Evolutionary conservation across 2,329 filamentous ascomycete species (phyloP).

Genomic region (Diplodia sapinea): DNA sequence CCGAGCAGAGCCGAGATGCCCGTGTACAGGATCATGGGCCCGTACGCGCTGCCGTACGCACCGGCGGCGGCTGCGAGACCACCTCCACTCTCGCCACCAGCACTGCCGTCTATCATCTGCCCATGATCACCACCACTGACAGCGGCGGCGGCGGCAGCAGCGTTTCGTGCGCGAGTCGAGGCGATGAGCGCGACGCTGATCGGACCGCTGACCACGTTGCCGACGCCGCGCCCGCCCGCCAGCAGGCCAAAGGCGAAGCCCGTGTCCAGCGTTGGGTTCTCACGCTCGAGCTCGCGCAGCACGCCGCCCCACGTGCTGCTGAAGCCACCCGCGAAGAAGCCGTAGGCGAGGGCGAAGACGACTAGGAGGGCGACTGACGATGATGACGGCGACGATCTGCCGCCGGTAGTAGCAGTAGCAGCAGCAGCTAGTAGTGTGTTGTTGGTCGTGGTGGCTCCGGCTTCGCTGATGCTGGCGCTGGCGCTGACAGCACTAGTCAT

Average conservation of each 20-base stretch:
- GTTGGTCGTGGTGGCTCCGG: not conserved
- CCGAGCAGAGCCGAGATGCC: constrained; percentile 41
- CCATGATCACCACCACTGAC: not conserved
- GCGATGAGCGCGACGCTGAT: constrained; percentile 53
- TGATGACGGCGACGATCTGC: not conserved
- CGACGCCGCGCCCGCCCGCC: constrained; percentile 55
- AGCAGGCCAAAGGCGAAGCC: constrained; percentile 55
- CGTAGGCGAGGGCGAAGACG: constrained; percentile 52
- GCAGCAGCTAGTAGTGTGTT: not conserved
- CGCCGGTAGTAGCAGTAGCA: not conserved
- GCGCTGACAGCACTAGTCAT: not conserved
- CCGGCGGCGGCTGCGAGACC: constrained; percentile 33
- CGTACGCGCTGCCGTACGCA: constrained; percentile 46
- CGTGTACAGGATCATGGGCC: constrained; percentile 46
- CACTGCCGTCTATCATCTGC: constrained; percentile 25
- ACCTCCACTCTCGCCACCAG: constrained; percentile 32
- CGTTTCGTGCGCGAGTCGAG: not conserved
- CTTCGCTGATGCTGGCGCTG: not conserved
- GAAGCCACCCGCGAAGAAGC: constrained; percentile 50
- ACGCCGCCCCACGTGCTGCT: constrained; percentile 50
- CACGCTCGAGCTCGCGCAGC: constrained; percentile 16
- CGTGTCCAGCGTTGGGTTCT: constrained; percentile 42
- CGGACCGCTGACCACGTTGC: constrained; percentile 57
- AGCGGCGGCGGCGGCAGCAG: not conserved
- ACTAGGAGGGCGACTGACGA: constrained; percentile 45